Percentiles rank a stretch among this genome's conserved stretches.
phyloP scores from a whole-genome alignment of 2,329 filamentous ascomycete species.

The Mollisia scopiformis region DNA sequence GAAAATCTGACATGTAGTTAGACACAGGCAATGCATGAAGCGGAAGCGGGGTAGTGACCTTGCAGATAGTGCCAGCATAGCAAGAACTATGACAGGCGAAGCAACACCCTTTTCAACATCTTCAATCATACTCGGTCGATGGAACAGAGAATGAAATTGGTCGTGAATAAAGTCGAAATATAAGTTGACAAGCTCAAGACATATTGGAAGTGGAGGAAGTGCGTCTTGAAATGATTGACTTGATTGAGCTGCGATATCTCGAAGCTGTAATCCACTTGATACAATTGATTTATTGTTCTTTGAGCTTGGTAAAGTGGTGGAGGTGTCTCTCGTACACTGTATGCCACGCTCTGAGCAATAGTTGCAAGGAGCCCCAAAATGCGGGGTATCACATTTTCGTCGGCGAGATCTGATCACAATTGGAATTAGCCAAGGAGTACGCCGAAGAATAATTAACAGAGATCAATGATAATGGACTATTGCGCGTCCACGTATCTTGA shows the following conservation, averaged over 20 bases:
- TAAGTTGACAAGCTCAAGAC: slow-evolving; percentile 24
- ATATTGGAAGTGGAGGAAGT: slow-evolving; percentile 24
- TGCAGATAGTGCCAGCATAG: slow-evolving; percentile 27
- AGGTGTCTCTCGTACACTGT: slow-evolving; percentile 13
- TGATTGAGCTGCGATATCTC: not conserved
- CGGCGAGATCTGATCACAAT: slow-evolving; percentile 13
- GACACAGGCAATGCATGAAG: not conserved
- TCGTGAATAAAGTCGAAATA: slow-evolving; percentile 32
- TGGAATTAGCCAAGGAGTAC: too few relatives aligned
- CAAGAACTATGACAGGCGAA: slow-evolving; percentile 23
- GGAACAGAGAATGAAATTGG: slow-evolving; percentile 30
- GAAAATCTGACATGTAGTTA: slow-evolving; percentile 20
- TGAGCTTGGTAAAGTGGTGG: not conserved
- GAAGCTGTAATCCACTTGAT: not conserved
- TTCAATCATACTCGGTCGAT: slow-evolving; percentile 23
- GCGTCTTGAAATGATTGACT: not conserved
- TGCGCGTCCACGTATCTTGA: too few relatives aligned
- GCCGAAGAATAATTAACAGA: too few relatives aligned
- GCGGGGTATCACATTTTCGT: slow-evolving; percentile 10
- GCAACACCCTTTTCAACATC: slow-evolving; percentile 14
- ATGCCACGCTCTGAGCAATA: slow-evolving; percentile 13
- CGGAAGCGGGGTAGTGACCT: slow-evolving; percentile 33
- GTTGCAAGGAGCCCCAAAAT: slow-evolving; percentile 10
- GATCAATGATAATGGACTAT: too few relatives aligned
- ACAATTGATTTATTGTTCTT: not conserved